These are phyloP conservation scores for Dioscorea cayenensis DNA, from an alignment of 116 monocot genomes.

Conservation along the genomic window DNA sequence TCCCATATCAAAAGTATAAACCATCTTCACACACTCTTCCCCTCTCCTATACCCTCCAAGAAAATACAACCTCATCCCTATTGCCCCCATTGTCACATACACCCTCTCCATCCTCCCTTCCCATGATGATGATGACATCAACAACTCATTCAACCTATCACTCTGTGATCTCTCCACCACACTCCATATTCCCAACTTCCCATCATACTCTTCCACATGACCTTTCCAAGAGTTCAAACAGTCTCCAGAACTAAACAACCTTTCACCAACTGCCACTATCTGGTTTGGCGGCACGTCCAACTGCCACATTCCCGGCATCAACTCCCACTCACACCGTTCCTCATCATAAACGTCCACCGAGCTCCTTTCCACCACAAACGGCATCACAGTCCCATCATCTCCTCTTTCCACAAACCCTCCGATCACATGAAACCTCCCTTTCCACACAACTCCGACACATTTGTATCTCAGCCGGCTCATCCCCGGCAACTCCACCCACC, in stretches of 20 bases:
- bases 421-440: conserved; percentile 23
- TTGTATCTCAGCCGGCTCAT: conserved; percentile 24
- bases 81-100: conserved; percentile 23
- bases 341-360: conserved; percentile 31
- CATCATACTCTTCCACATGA: conserved; percentile 29
- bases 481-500: conserved; percentile 19
- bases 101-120: neutral
- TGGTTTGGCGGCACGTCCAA: conserved; percentile 42
- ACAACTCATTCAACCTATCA: conserved; percentile 10
- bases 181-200: conserved; percentile 33
- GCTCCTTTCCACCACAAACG: conserved; percentile 25
- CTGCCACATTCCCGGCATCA: conserved; percentile 40
- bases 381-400: neutral
- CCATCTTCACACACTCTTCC: conserved; percentile 9
- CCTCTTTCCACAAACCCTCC: conserved; percentile 27
- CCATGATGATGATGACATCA: neutral
- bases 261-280: conserved; percentile 17
- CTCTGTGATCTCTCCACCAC: conserved; percentile 20
- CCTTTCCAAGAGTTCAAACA: conserved; percentile 38
- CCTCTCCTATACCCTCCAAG: conserved; percentile 15
- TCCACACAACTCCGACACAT: conserved; percentile 28
- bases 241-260: conserved; percentile 35
- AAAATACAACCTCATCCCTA: conserved; percentile 21
- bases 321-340: conserved; percentile 17
- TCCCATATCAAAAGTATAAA: conserved; percentile 18